These are phyloP conservation scores for Clonostachys rhizophaga DNA, from an alignment of 2,329 filamentous ascomycete species.

Conservation along the genomic window DNA sequence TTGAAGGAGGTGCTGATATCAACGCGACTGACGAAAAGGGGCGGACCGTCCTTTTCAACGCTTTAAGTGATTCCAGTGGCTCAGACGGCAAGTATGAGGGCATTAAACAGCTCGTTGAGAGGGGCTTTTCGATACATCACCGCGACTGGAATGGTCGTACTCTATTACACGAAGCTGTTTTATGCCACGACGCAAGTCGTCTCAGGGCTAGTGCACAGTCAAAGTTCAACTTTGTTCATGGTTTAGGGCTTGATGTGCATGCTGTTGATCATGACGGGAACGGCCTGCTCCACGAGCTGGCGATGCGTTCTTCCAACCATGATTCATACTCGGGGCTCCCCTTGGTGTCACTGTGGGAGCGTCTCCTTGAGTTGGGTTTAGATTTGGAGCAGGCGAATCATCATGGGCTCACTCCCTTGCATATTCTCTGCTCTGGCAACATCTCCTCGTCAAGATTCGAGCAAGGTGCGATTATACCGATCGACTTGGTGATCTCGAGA, in stretches of 20 bases:
- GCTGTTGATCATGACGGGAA: too few species aligned
- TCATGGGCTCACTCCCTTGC: neutral
- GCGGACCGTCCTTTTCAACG: neutral
- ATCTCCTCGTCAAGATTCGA: too few species aligned
- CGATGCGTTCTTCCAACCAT: too few species aligned
- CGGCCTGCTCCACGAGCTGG: too few species aligned
- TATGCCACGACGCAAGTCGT: neutral
- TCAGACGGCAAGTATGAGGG: neutral
- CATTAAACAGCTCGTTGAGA: neutral
- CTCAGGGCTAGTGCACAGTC: neutral
- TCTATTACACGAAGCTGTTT: neutral
- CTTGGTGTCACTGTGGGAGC: too few species aligned
- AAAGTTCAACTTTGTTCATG: neutral
- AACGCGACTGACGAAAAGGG: neutral
- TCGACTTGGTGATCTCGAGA: neutral
- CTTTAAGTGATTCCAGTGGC: too few species aligned
- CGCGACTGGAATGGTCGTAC: neutral
- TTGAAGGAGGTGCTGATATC: neutral
- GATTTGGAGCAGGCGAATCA: neutral
- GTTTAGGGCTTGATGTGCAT: too few species aligned
- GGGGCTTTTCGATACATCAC: conserved; percentile 1
- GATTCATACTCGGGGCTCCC: too few species aligned
- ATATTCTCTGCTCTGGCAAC: neutral
- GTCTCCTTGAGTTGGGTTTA: too few species aligned
- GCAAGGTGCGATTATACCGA: too few species aligned